phyloP scores from a whole-genome alignment of 2,329 filamentous ascomycete genomes.

The Ceratocystis diversiconidia region DNA sequence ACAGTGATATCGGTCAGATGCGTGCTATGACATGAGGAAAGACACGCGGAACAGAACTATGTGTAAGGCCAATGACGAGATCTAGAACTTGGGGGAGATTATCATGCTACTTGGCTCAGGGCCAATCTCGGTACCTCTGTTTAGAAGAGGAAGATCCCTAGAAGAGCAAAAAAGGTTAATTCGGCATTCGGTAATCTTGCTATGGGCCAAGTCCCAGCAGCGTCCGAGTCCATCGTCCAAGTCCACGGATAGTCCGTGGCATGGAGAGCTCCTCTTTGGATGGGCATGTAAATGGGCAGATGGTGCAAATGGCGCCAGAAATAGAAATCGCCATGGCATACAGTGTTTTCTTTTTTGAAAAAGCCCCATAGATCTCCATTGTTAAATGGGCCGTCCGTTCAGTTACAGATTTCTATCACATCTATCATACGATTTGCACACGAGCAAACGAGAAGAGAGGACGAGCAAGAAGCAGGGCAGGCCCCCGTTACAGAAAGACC shows the following conservation, averaged over 20 bases:
- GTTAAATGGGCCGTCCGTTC: not conserved
- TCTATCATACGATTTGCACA: not conserved
- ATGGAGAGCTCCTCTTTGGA: slow-evolving; percentile 1
- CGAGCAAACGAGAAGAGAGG: not conserved
- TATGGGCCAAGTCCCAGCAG: not conserved
- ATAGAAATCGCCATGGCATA: not conserved
- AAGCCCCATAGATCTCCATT: no score
- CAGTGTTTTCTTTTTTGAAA: no score
- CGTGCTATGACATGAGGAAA: not conserved
- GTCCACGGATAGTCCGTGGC: slow-evolving; percentile 2
- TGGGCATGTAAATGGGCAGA: not conserved
- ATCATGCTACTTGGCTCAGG: not conserved
- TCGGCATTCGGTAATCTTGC: slow-evolving; percentile 1
- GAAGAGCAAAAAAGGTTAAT: not conserved
- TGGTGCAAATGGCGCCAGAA: not conserved
- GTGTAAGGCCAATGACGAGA: not conserved
- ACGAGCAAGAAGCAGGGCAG: not conserved
- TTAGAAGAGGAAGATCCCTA: not conserved
- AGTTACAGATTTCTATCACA: not conserved
- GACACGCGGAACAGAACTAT: not conserved
- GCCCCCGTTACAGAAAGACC: not conserved
- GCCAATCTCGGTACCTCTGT: not conserved
- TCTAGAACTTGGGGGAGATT: no score
- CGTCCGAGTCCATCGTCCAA: not conserved
- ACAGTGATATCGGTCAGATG: not conserved